A percentile compares a stretch with the other conserved stretches of the same genome.
phyloP scores from a whole-genome alignment of 208 protist genomes.

The Jaenimonas drosophilae region DNA sequence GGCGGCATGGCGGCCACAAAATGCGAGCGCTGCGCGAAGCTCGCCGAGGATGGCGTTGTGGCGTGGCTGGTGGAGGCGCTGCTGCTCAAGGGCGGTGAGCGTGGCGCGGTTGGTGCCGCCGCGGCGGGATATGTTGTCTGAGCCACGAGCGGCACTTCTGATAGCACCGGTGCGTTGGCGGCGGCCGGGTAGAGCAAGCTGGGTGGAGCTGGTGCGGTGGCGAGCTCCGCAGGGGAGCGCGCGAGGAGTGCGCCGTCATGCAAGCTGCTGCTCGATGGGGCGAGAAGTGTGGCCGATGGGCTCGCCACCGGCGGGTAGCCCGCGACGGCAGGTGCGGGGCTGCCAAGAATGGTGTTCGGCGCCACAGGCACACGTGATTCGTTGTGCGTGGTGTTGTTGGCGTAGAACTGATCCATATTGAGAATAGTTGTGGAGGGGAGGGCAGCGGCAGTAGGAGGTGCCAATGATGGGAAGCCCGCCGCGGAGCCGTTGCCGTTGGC shows the following conservation, averaged over 20 bases:
- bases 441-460: not conserved
- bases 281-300: constrained; percentile 4
- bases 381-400: constrained; percentile 4
- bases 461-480: too few species aligned
- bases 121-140: too few species aligned
- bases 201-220: too few species aligned
- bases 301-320: not conserved
- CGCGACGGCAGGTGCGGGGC: not conserved
- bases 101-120: too few species aligned
- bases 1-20: constrained; percentile 1
- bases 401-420: constrained; percentile 3
- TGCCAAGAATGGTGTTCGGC: not conserved
- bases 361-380: not conserved
- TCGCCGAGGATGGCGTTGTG: constrained; percentile 14
- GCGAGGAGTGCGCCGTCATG: too few species aligned
- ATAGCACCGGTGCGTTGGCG: too few species aligned
- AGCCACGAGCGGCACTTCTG: constrained; percentile 3
- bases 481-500: too few species aligned
- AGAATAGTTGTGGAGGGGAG: not conserved
- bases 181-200: not conserved
- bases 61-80: constrained; percentile 16
- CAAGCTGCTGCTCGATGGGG: too few species aligned
- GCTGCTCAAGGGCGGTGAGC: constrained; percentile 15
- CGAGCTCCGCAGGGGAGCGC: too few species aligned
- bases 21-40: not conserved